Evolutionary conservation across 371 early-diverging fungal species (phyloP).

Genomic region (Coemansia sp.): DNA sequence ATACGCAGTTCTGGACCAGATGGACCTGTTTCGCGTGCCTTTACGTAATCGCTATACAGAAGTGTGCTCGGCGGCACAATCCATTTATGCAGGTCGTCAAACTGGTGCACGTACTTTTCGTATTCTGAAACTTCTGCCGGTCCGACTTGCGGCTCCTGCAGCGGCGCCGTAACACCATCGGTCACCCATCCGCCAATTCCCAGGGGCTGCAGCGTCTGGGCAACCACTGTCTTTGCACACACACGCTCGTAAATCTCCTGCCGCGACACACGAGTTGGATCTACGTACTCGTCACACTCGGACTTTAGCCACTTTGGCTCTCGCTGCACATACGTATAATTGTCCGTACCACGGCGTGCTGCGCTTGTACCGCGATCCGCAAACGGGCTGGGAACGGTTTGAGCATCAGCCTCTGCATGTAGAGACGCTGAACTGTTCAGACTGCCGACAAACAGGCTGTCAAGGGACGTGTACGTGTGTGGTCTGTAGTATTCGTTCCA

Average conservation of each 20-base stretch:
- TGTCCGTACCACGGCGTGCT: not conserved
- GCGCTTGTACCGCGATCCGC: constrained; percentile 21
- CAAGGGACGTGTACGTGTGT: constrained; percentile 69
- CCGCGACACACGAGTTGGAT: constrained; percentile 27
- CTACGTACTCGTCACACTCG: constrained; percentile 28
- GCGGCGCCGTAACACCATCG: constrained; percentile 56
- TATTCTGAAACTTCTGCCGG: constrained; percentile 60
- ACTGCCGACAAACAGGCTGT: constrained; percentile 71
- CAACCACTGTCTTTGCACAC: constrained; percentile 27
- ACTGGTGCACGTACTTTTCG: constrained; percentile 55
- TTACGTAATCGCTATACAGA: constrained; percentile 27
- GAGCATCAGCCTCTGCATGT: constrained; percentile 51
- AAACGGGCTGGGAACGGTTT: constrained; percentile 40
- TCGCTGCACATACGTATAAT: constrained; percentile 18
- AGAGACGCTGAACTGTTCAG: constrained; percentile 75
- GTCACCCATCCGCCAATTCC: constrained; percentile 54
- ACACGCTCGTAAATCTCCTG: constrained; percentile 46
- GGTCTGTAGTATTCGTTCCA: constrained; percentile 82
- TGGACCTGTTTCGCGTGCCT: not conserved
- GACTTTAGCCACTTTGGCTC: constrained; percentile 55
- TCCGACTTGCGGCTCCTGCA: constrained; percentile 61
- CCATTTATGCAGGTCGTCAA: constrained; percentile 43
- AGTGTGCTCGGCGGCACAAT: constrained; percentile 32
- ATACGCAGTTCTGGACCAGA: not conserved
- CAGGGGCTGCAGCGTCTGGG: constrained; percentile 33